Base-by-base conservation (phyloP, 1,139 yeast species). In the Kluyveromyces sp. region DNA sequence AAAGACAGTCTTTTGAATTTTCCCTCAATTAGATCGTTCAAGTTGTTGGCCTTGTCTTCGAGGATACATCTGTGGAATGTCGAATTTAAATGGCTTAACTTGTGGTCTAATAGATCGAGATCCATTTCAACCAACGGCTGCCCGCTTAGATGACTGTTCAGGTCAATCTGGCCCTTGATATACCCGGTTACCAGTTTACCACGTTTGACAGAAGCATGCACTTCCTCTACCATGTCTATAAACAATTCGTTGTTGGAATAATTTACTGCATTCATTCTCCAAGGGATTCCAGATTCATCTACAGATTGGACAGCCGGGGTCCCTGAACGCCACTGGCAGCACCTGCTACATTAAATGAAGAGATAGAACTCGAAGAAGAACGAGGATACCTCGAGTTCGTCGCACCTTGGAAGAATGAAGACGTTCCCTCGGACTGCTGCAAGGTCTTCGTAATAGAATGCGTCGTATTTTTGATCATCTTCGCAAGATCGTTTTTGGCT, bases 181-280 rank as follows among this genome's bases (percentile, higher is more conserved):
- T 71, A 62, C 1, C 88, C 85, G 25, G 43, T 60, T 41, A 47
- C 57, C 48, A 55, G 46, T 35, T 48, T 42, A 39, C 43, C 34
- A 37, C 49, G 34, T 45, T 54, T 41, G 53, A 48, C 28, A 64
- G 64, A 7, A 61, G 67, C 43, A 68, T 68, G 33, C 74, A 86
- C 64, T 0, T 74, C 69, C 61, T 88, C 96, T 4, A 73, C 68
- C 4, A 89, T 64, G 63, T 89, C 97, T 7, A 89, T 83, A 62
- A 80, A 86, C 67, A 89, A 74, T 64, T 89, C 96, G 61, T 88
- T 86, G 53, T 79, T 81, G 4, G 86, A 73, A 63, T 84, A 78
- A 49, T 75, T 74, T 8, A 83, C 81, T 50, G 78, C 75, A 4
- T 81, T 65, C 42, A 80, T 69, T 57, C 96, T 73, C 96, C 96